Evolutionary conservation across 2,329 filamentous ascomycete genomes (phyloP), one percentile per base, ranked within the genome.

Genomic region (Fusarium sp.): DNA sequence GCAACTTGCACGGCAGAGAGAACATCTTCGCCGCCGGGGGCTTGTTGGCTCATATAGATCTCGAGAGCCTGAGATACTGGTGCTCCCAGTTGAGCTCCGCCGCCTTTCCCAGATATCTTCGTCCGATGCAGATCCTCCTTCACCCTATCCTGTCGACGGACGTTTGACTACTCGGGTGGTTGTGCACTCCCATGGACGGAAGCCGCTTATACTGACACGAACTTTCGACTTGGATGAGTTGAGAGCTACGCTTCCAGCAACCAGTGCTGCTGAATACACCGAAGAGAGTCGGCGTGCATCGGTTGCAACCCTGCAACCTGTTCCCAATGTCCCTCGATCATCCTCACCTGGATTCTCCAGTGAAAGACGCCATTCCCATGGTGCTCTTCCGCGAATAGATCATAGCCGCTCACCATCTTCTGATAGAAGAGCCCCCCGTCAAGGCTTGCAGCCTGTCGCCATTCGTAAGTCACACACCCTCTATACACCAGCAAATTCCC

Each of bases 151-250:
- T 13, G 43, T 53, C 3, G 56, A 64, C 7, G 57, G 59, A n/a
- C 65, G 49, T 9, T 46, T 73, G 32, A 68, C 63, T n/a, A 66
- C 71, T 4, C 66, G 68, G 7, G 70, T 70, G 8, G 62, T 72
- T 13, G 63, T 75, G 27, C 72, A 68, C 27, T 73, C 73, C 6
- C 59, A 65, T 23, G 76, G 78, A 3, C 73, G 77, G 15, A 76
- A 77, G 43, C 75, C 82, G 1, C 79, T 84, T 60, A 63, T 80
- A 1, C 74, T 87, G 15, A 76, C 79, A 61, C 77, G 82, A 27
- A 78, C 76, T 15, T 83, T 87, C 56, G 76, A 85, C 56, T 71
- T 85, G 13, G 74, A 79, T 23, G 74, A 79, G 57, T 70, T 86
- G 9, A 75, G 79, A 41, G 74, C 77, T 9, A 81, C 79, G 1